phyloP scores from a whole-genome alignment of 129 eudicot species.

The Saussurea involucrata region DNA sequence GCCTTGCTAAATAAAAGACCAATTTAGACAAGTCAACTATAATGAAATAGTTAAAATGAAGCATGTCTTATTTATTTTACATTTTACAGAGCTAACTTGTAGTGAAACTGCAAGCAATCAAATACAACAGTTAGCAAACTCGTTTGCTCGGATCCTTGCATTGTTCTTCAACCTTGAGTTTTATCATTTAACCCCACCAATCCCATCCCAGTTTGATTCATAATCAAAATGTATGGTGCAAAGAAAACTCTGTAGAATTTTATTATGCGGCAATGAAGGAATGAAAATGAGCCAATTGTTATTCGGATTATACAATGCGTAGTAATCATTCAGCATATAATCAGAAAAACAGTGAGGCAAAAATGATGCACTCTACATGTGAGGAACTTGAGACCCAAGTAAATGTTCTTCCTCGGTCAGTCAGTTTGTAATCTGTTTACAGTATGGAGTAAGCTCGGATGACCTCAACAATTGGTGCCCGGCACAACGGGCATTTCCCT shows the following conservation, averaged over 20 bases:
- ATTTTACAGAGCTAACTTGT: not conserved
- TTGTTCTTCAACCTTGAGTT: not conserved
- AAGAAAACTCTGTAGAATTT: slow-evolving; percentile 25
- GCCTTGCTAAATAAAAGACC: not conserved
- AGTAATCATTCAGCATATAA: slow-evolving; percentile 42
- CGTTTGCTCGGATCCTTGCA: not conserved
- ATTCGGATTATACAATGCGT: slow-evolving; percentile 49
- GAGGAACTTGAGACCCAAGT: slow-evolving; percentile 26
- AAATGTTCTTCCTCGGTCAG: slow-evolving; percentile 34
- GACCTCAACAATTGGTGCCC: slow-evolving; percentile 98
- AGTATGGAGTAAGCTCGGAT: slow-evolving; percentile 97
- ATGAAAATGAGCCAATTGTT: slow-evolving; percentile 31
- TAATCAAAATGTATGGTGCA: not conserved
- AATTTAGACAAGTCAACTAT: not conserved
- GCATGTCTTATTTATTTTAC: not conserved
- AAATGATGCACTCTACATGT: slow-evolving; percentile 36
- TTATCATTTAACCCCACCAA: slow-evolving; percentile 13
- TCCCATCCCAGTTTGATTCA: slow-evolving; percentile 8
- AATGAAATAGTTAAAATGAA: not conserved
- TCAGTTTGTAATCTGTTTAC: slow-evolving; percentile 46
- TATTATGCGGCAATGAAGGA: slow-evolving; percentile 45
- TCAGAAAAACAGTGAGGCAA: slow-evolving; percentile 39
- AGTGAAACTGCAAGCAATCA: not conserved
- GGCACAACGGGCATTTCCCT: slow-evolving; percentile 95
- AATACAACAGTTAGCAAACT: not conserved